A percentile compares a stretch with the other conserved stretches of the same genome.
Evolutionary conservation across 148 eudicot genomes (phyloP).

Genomic region (Nyssa sinensis): DNA sequence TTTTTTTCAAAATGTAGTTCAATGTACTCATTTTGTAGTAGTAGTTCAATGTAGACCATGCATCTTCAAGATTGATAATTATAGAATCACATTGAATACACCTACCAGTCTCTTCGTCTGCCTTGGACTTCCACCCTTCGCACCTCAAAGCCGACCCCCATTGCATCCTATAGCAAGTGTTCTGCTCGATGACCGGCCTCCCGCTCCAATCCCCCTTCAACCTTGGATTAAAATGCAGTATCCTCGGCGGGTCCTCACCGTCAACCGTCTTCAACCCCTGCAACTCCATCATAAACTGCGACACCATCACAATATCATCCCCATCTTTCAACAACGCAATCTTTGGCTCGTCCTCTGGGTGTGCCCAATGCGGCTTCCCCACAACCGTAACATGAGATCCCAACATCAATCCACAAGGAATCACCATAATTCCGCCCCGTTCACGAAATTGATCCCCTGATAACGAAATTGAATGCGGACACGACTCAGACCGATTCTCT

Average conservation of each 20-base stretch:
- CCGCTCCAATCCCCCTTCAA: constrained; percentile 84
- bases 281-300: no score
- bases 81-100: not conserved
- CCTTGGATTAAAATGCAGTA: constrained; percentile 88
- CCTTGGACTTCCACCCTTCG: constrained; percentile 62
- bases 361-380: constrained; percentile 57
- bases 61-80: not conserved
- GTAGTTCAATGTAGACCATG: no score
- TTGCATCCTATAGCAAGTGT: constrained; percentile 70
- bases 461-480: constrained; percentile 36
- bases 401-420: constrained; percentile 66
- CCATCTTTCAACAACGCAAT: constrained; percentile 36
- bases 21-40: no score
- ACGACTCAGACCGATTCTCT: constrained; percentile 25
- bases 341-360: constrained; percentile 36
- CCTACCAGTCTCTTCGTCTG: constrained; percentile 67
- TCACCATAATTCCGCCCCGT: constrained; percentile 25
- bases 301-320: constrained; percentile 42
- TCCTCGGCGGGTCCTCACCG: constrained; percentile 56
- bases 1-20: no score
- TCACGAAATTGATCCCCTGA: constrained; percentile 22
- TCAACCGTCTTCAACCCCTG: constrained; percentile 46
- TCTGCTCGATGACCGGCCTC: constrained; percentile 74
- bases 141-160: constrained; percentile 79
- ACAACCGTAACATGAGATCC: constrained; percentile 82